Percentiles rank a stretch among this genome's conserved stretches.
phyloP scores from a whole-genome alignment of 768 basidiomycete genomes.

The Leccinum incarnatum region DNA sequence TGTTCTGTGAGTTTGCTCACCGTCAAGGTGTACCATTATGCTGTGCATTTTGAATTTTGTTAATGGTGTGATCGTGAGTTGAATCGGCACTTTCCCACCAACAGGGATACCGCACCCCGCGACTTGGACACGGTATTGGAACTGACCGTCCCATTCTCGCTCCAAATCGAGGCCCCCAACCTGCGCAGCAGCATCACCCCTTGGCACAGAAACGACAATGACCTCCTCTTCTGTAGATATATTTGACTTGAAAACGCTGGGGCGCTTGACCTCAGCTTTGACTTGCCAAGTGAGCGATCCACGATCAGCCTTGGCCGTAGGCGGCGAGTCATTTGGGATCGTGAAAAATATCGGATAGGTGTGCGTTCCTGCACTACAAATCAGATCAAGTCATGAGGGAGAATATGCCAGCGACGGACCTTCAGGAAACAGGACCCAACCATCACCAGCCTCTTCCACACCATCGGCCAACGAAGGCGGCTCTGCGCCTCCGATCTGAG shows the following conservation, averaged over 20 bases:
- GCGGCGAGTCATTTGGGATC: slow-evolving; percentile 77
- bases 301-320: slow-evolving; percentile 69
- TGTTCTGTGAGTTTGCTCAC: slow-evolving; percentile 41
- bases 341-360: slow-evolving; percentile 92
- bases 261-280: slow-evolving; percentile 79
- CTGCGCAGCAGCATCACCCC: slow-evolving; percentile 53
- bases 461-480: slow-evolving; percentile 8
- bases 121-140: slow-evolving; percentile 77
- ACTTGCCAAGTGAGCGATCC: slow-evolving; percentile 80
- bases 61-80: slow-evolving; percentile 79
- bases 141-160: slow-evolving; percentile 85
- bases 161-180: slow-evolving; percentile 78
- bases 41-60: slow-evolving; percentile 80
- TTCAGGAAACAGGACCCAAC: slow-evolving; percentile 88
- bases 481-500: slow-evolving; percentile 34
- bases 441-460: slow-evolving; percentile 38
- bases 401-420: slow-evolving; percentile 43
- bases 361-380: slow-evolving; percentile 65
- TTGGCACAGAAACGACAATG: slow-evolving; percentile 65
- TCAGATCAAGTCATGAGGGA: slow-evolving; percentile 45
- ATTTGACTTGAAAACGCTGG: slow-evolving; percentile 73
- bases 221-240: slow-evolving; percentile 71
- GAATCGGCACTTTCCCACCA: slow-evolving; percentile 77
- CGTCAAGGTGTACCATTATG: slow-evolving; percentile 74
- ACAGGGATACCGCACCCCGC: slow-evolving; percentile 77